Conservation (phyloP, 2,329 filamentous ascomycete species). For the Xylariaceae sp. region DNA sequence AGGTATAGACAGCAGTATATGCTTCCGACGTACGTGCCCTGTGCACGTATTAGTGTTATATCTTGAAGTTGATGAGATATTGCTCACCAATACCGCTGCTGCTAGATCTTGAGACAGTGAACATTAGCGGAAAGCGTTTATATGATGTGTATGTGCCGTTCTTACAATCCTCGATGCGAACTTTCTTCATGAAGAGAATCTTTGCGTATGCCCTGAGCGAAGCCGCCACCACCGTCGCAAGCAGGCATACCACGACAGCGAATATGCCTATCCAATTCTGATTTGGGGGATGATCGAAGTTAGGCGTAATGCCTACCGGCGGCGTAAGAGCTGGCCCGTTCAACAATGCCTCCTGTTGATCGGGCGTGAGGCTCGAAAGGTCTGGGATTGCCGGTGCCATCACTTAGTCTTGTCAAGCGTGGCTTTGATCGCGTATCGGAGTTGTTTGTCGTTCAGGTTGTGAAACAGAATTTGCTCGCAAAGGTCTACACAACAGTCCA, state of each 20-base stretch:
- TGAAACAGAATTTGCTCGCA: too few relatives aligned
- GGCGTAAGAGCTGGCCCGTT: constrained; percentile 13
- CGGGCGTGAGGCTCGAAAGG: not conserved
- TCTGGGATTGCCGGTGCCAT: too few relatives aligned
- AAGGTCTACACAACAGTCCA: too few relatives aligned
- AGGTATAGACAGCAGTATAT: constrained; percentile 2
- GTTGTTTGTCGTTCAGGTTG: too few relatives aligned
- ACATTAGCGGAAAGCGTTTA: not conserved
- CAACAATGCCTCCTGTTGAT: not conserved
- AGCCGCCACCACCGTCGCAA: not conserved
- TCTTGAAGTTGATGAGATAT: not conserved
- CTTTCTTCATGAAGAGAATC: constrained; percentile 10
- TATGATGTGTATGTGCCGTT: not conserved
- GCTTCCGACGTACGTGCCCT: constrained; percentile 1
- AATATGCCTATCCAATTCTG: constrained; percentile 2
- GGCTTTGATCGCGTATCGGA: too few relatives aligned
- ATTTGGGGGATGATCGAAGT: constrained; percentile 16
- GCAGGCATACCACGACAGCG: constrained; percentile 7
- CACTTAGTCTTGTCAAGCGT: too few relatives aligned
- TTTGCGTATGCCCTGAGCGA: constrained; percentile 14
- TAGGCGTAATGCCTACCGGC: constrained; percentile 7
- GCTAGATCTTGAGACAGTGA: not conserved
- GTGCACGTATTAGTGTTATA: not conserved
- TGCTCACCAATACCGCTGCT: constrained; percentile 4
- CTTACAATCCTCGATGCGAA: constrained; percentile 24